Evolutionary conservation across 345 rosid genomes (phyloP).

Genomic region (Eutrema heterophyllum): DNA sequence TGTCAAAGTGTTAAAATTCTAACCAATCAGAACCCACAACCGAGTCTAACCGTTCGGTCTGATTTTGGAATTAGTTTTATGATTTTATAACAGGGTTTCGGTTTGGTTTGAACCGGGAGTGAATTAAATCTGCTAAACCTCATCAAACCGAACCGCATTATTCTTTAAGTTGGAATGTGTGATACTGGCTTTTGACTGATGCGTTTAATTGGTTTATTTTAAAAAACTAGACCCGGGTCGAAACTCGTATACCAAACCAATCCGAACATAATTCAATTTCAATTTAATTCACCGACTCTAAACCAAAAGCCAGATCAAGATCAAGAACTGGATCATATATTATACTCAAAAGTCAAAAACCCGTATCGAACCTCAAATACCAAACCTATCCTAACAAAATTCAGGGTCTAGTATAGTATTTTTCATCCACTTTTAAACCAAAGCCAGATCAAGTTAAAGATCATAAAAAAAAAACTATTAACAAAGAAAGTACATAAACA

Average conservation of each 20-base stretch:
- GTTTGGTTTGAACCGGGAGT: background rate
- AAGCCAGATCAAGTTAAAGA: too few species aligned
- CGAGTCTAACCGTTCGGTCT: constrained; percentile 1
- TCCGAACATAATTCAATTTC: background rate
- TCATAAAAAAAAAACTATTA: too few species aligned
- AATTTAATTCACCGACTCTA: background rate
- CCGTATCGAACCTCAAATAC: background rate
- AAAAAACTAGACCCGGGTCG: background rate
- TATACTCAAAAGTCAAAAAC: constrained; percentile 4
- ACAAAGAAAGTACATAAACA: too few species aligned
- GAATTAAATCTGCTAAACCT: background rate
- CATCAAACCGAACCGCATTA: background rate
- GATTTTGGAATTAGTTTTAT: background rate
- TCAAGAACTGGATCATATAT: background rate
- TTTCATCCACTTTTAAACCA: background rate
- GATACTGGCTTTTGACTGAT: too few species aligned
- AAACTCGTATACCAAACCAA: background rate
- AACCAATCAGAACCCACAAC: background rate
- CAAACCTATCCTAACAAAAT: background rate
- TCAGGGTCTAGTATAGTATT: background rate
- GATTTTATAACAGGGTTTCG: background rate
- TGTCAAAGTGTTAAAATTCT: constrained; percentile 2
- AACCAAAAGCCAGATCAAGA: background rate
- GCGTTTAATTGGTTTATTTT: background rate
- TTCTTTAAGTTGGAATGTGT: background rate